Evolutionary conservation across 2,329 filamentous ascomycete species (phyloP), one percentile per base, ranked within the genome.

Genomic region (Neofusicoccum ribis): DNA sequence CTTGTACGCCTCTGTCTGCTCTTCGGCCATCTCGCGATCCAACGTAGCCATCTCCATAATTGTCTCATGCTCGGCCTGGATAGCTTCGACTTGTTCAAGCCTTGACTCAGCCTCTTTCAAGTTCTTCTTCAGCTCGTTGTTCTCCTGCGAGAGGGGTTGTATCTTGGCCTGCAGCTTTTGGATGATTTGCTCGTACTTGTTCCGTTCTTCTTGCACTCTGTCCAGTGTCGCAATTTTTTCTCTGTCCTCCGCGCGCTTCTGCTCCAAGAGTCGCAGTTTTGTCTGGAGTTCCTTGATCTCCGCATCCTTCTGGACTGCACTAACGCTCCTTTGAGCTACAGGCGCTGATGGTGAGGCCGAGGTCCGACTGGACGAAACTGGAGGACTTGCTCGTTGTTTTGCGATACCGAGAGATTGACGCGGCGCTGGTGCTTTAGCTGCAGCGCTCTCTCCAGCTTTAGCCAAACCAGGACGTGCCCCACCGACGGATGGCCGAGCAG

Each of bases 11-110:
- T 98, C 95, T 0, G 91, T 90, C 49, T 89, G 92, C 78, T 97
- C 94, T 77, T 99, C 93, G 0, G 95, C 95, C 91, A 98, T 96
- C 77, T 99, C 94, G 50, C 92, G 88, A 74, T 99, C 95, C 31
- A 99, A 82, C 0, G 91, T 90, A 6, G 93, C 92, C 78, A 95
- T 86, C 78, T 99, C 95, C 72, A 97, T 80, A 6, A 91, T 87
- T 3, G 89, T 86, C 36, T 98, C 95, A 76, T 96, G 89, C 69
- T 97, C 93, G 7, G 91, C 90, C 74, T 95, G 90, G 63, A 90
- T 82, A 36, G 85, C 83, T 70, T 94, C 91, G 2, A 95, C 82
- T 23, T 87, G 82, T 65, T 91, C 88, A 20, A 93, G 83, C 54
- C 86, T 86, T 20, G 83, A 78, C 73, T 95, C 88, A 0, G 89